Evolutionary conservation across 2,329 filamentous ascomycete species (phyloP).

Genomic region (Bisporella sp.): DNA sequence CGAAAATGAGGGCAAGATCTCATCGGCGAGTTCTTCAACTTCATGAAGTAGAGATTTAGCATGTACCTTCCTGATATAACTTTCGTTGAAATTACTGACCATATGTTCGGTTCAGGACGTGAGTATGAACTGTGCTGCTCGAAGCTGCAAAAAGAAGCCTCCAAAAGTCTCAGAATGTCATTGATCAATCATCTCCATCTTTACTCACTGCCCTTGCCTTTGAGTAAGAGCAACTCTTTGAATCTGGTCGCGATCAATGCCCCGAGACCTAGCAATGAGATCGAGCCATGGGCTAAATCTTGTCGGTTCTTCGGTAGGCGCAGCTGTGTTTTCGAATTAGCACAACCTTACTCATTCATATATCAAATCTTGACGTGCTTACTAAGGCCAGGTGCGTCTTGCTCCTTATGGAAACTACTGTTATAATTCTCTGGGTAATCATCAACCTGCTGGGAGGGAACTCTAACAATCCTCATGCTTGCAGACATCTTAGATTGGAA

Average conservation of each 20-base stretch:
- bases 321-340: not conserved
- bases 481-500: too few relatives aligned
- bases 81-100: too few relatives aligned
- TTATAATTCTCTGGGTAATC: conserved; percentile 19
- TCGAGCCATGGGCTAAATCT: conserved; percentile 36
- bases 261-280: conserved; percentile 31
- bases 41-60: not conserved
- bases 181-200: too few relatives aligned
- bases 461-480: too few relatives aligned
- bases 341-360: too few relatives aligned
- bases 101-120: conserved; percentile 23
- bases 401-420: conserved; percentile 29
- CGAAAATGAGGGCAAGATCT: conserved; percentile 22
- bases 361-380: too few relatives aligned
- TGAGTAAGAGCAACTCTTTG: conserved; percentile 27
- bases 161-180: too few relatives aligned
- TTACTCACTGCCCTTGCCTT: conserved; percentile 16
- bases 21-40: conserved; percentile 27
- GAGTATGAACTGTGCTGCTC: conserved; percentile 26
- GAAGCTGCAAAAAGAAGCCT: conserved; percentile 26
- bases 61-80: too few relatives aligned
- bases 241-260: conserved; percentile 15
- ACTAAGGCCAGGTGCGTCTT: conserved; percentile 24
- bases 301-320: conserved; percentile 29
- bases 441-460: too few relatives aligned